Percentiles rank a stretch among this genome's conserved stretches.
Evolutionary conservation across 257 asterid species (phyloP).

Genomic region (Galeopsis tetrahit): DNA sequence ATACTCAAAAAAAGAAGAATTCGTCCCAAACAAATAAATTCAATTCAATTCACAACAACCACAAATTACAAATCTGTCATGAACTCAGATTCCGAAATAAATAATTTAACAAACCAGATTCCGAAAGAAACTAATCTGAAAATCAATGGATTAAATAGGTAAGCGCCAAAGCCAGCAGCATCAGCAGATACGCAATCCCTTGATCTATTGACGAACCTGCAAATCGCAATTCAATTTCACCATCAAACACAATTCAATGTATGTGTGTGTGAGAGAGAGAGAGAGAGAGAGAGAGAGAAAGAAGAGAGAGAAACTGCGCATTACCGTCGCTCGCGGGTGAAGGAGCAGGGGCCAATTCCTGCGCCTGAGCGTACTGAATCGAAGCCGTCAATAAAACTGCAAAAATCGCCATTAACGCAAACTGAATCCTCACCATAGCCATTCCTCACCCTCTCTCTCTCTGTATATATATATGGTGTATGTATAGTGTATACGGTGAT

Average conservation of each 20-base stretch:
- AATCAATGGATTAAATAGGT: conserved; percentile 41
- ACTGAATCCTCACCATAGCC: conserved; percentile 10
- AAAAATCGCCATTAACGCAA: conserved; percentile 33
- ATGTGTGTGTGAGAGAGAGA: too few species aligned
- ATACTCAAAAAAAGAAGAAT: too few species aligned
- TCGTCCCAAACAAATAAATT: too few species aligned
- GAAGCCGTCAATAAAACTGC: conserved; percentile 22
- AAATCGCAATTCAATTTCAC: background rate
- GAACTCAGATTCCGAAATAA: background rate
- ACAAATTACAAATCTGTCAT: background rate
- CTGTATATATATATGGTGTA: too few species aligned
- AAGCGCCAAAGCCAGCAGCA: conserved; percentile 44
- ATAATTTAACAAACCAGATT: background rate
- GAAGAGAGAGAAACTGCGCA: background rate
- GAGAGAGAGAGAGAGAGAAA: too few species aligned
- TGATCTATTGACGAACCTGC: conserved; percentile 48
- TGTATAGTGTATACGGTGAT: too few species aligned
- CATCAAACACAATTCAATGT: too few species aligned
- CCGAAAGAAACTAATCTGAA: background rate
- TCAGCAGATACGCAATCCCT: conserved; percentile 44
- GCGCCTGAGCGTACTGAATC: conserved; percentile 38
- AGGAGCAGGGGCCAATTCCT: conserved; percentile 44
- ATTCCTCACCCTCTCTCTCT: conserved; percentile 1
- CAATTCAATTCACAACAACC: conserved; percentile 5
- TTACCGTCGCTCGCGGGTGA: conserved; percentile 49